Evolutionary conservation across 176 grass and related monocot genomes (phyloP), one percentile per base, ranked within the genome.

Genomic region (Eragrostis nindensis): DNA sequence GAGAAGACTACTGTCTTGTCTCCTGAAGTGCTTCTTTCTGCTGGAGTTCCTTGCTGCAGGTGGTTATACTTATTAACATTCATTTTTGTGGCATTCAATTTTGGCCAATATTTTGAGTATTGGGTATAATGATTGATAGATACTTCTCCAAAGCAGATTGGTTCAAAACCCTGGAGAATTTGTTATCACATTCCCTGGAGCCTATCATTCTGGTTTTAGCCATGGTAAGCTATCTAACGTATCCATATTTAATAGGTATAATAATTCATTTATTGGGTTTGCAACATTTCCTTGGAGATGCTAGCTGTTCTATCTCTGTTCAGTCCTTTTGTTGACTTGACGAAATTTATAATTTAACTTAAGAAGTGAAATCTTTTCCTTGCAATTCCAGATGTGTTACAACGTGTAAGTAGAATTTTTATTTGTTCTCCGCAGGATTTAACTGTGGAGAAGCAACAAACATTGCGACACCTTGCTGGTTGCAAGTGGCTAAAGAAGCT

Each of bases 101-200:
- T 71, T 77, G 62, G 64, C 36, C 63, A 80, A 38, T 81, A 80
- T 88, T 83, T 87, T 87, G 78, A 83, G 78, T 85, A 80, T 71
- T 80, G 76, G 86, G 49, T 87, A 83, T 68, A 83, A 86, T 94
- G 76, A 78, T 89, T 86, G 79, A 77, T 79, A 84, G 78, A 82
- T 87, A 65, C 71, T 87, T 92, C 78, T 85, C 74, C 63, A 70
- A 87, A 93, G 74, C 96, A 99, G 96, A 86, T 93, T 99, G 90
- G 96, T 99, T 80, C 96, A 99, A 84, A 99, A 95, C 82, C n/a
- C 90, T 89, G 96, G 96, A 86, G 96, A 99, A 45, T 99, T 99
- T 90, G 88, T 99, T 79, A 94, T 99, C 72, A 99, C 96, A 18
- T 95, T 99, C 69, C 96, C 96, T 86, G 96, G 96, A 86, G 92